phyloP scores from a whole-genome alignment of 2,329 filamentous ascomycete species.

The Nakataea oryzae region DNA sequence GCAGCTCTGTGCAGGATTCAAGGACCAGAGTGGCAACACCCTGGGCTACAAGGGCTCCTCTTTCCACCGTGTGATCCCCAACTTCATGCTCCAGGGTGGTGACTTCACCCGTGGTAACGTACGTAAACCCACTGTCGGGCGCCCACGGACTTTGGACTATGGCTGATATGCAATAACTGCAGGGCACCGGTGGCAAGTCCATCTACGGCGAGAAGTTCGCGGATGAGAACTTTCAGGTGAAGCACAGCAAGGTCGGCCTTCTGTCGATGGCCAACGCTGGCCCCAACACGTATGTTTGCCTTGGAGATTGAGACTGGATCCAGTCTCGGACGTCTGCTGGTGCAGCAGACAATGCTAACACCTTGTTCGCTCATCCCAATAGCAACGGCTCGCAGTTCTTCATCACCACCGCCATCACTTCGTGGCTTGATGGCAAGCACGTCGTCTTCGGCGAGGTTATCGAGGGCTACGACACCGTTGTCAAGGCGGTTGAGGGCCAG shows the following conservation, averaged over 20 bases:
- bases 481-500: conserved; percentile 52
- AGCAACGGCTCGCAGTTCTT: conserved; percentile 99
- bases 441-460: conserved; percentile 74
- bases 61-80: conserved; percentile 88
- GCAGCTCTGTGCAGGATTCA: conserved; percentile 60
- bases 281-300: conserved; percentile 66
- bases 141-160: neutral
- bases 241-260: conserved; percentile 66
- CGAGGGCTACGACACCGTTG: conserved; percentile 29
- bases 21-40: conserved; percentile 46
- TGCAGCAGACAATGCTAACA: neutral
- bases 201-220: conserved; percentile 93
- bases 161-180: neutral
- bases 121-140: conserved; percentile 25
- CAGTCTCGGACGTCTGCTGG: neutral
- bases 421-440: conserved; percentile 76
- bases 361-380: conserved; percentile 24
- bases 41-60: conserved; percentile 73
- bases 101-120: conserved; percentile 92
- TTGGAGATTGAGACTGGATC: too few species aligned
- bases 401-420: conserved; percentile 84
- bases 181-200: conserved; percentile 87
- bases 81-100: conserved; percentile 95
- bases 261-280: conserved; percentile 95
- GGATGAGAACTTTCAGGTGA: conserved; percentile 80